phyloP scores from a whole-genome alignment of 1,284 basidiomycete species.

The Salmacisia buchloeana region DNA sequence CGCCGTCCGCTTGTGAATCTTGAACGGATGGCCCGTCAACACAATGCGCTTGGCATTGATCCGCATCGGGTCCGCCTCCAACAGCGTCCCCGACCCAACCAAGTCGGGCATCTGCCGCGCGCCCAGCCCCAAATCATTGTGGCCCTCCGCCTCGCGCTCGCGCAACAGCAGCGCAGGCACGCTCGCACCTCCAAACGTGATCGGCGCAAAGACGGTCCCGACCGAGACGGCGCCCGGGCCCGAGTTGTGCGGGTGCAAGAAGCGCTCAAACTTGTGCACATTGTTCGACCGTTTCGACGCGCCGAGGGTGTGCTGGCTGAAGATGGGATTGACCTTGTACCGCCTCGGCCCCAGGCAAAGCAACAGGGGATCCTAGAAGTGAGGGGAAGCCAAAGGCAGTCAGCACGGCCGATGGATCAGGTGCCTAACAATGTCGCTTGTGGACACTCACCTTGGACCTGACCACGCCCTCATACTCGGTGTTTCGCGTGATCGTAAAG shows the following conservation, averaged over 20 bases:
- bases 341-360: slow-evolving; percentile 84
- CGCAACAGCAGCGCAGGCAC: slow-evolving; percentile 39
- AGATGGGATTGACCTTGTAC: slow-evolving; percentile 76
- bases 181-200: slow-evolving; percentile 68
- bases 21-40: slow-evolving; percentile 92
- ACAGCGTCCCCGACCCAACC: slow-evolving; percentile 82
- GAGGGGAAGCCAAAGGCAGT: background rate
- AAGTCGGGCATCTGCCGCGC: slow-evolving; percentile 57
- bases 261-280: slow-evolving; percentile 96
- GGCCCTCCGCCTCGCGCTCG: slow-evolving; percentile 30
- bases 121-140: slow-evolving; percentile 43
- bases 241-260: slow-evolving; percentile 67
- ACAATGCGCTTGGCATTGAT: slow-evolving; percentile 88
- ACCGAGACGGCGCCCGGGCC: slow-evolving; percentile 67
- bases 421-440: background rate
- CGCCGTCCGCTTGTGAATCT: slow-evolving; percentile 93
- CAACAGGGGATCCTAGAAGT: slow-evolving; percentile 71
- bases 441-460: slow-evolving; percentile 69
- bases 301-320: slow-evolving; percentile 72
- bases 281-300: slow-evolving; percentile 80
- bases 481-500: slow-evolving; percentile 89
- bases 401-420: background rate
- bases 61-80: slow-evolving; percentile 82
- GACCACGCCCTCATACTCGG: slow-evolving; percentile 82
- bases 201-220: slow-evolving; percentile 71